Percentiles rank a stretch among this genome's conserved stretches.
Conservation (phyloP, 2,329 filamentous ascomycete genomes). For the Coleophoma eucalyptorum region DNA sequence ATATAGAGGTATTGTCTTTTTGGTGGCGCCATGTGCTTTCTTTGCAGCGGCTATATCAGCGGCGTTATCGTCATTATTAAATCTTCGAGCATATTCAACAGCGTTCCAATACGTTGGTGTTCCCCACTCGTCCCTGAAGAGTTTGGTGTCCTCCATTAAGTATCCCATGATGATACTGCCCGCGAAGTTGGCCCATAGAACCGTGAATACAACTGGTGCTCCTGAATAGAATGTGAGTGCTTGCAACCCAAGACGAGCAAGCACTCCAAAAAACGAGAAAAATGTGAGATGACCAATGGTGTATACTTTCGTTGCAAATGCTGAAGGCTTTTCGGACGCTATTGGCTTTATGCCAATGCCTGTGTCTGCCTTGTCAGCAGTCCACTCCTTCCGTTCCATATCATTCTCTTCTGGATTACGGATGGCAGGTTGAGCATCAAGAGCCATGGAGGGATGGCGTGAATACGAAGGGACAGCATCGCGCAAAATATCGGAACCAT, state of each 20-base stretch:
- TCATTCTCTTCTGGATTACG: too few species aligned
- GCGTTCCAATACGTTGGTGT: neutral
- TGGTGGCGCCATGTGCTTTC: conserved; percentile 55
- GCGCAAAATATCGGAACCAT: too few species aligned
- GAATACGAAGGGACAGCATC: too few species aligned
- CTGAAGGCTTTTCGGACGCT: conserved; percentile 29
- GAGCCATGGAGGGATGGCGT: too few species aligned
- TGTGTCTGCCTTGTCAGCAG: too few species aligned
- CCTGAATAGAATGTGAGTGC: conserved; percentile 74
- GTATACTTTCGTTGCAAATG: conserved; percentile 53
- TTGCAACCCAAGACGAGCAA: conserved; percentile 74
- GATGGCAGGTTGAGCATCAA: too few species aligned
- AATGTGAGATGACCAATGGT: conserved; percentile 75
- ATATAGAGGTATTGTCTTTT: conserved; percentile 83
- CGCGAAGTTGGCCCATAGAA: conserved; percentile 80
- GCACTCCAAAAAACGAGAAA: conserved; percentile 79
- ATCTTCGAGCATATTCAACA: neutral
- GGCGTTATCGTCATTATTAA: neutral
- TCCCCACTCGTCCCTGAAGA: conserved; percentile 50
- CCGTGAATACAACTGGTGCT: conserved; percentile 65
- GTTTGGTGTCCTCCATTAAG: conserved; percentile 67
- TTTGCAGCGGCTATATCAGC: conserved; percentile 25
- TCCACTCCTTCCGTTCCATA: too few species aligned
- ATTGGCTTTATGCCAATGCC: too few species aligned
- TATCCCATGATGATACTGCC: conserved; percentile 82